Percentiles rank a stretch among this genome's conserved stretches.
Evolutionary conservation across 371 early-diverging fungal genomes (phyloP).

Genomic region (Phascolomyces articulosus): DNA sequence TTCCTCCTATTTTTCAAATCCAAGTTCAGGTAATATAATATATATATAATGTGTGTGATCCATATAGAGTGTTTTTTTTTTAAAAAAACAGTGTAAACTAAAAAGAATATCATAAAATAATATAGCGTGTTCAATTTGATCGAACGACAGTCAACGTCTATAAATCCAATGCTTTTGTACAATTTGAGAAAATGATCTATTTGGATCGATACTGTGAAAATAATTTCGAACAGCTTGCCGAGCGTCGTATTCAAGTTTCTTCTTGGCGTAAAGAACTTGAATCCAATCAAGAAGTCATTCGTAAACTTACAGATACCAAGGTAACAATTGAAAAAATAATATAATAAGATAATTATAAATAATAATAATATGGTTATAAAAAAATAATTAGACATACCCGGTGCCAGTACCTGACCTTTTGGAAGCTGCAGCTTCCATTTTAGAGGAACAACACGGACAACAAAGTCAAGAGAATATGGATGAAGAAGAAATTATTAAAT

Average conservation of each 20-base stretch:
- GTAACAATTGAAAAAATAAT: no score
- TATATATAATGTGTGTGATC: no score
- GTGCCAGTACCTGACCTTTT: conserved; percentile 48
- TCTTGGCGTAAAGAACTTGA: conserved; percentile 39
- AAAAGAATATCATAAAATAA: background rate
- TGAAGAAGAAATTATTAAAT: conserved; percentile 6
- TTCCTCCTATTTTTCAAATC: conserved; percentile 71
- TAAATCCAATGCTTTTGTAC: conserved; percentile 68
- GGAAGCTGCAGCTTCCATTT: conserved; percentile 36
- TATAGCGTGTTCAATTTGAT: conserved; percentile 71
- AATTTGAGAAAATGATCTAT: conserved; percentile 55
- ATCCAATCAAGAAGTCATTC: conserved; percentile 23
- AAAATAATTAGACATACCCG: conserved; percentile 23
- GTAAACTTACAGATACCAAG: conserved; percentile 33
- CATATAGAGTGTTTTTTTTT: no score
- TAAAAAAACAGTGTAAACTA: no score
- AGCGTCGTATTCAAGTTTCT: conserved; percentile 34
- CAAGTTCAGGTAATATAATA: conserved; percentile 53
- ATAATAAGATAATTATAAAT: no score
- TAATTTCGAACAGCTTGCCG: conserved; percentile 38
- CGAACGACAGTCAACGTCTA: conserved; percentile 57
- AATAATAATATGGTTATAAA: no score
- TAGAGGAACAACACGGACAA: conserved; percentile 21
- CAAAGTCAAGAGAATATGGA: no score
- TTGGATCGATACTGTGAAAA: conserved; percentile 59